These are phyloP conservation scores for Lasiosphaeria ovina DNA, from an alignment of 495 filamentous ascomycete genomes.

Conservation along the genomic window DNA sequence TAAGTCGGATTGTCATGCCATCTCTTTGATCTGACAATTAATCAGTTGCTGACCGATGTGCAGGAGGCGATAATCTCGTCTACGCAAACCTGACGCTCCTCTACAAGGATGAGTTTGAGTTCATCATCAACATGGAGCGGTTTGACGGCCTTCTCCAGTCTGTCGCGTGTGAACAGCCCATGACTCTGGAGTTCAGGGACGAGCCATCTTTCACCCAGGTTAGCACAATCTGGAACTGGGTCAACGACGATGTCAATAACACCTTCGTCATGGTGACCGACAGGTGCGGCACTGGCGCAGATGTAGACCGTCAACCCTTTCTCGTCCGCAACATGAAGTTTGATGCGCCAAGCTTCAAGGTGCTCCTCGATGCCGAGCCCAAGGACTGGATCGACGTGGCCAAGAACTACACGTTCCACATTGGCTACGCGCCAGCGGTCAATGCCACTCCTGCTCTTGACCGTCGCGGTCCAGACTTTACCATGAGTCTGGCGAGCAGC, in stretches of 20 bases:
- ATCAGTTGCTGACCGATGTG: background rate
- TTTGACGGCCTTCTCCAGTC: background rate
- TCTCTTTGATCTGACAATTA: background rate
- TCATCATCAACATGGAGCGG: background rate
- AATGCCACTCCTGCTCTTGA: background rate
- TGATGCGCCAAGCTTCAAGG: background rate
- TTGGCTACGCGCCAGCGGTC: background rate
- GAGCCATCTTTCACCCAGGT: background rate
- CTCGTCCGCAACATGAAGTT: background rate
- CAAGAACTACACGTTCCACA: slow-evolving; percentile 1
- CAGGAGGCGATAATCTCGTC: background rate
- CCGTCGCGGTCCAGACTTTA: background rate
- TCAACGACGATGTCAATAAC: slow-evolving; percentile 1
- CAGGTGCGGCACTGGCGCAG: background rate
- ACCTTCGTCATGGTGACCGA: background rate
- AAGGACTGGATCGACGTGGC: background rate
- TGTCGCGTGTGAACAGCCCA: background rate
- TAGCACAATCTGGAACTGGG: background rate
- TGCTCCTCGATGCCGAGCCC: background rate
- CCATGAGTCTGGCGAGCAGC: background rate
- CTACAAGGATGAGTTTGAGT: background rate
- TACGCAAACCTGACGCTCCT: background rate
- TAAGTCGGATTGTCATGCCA: background rate
- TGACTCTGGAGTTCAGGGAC: slow-evolving; percentile 1
- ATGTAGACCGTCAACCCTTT: background rate